A percentile compares a stretch with the other conserved stretches of the same genome.
Evolutionary conservation across 441 rosid species (phyloP).

Genomic region (Metrosideros polymorpha): DNA sequence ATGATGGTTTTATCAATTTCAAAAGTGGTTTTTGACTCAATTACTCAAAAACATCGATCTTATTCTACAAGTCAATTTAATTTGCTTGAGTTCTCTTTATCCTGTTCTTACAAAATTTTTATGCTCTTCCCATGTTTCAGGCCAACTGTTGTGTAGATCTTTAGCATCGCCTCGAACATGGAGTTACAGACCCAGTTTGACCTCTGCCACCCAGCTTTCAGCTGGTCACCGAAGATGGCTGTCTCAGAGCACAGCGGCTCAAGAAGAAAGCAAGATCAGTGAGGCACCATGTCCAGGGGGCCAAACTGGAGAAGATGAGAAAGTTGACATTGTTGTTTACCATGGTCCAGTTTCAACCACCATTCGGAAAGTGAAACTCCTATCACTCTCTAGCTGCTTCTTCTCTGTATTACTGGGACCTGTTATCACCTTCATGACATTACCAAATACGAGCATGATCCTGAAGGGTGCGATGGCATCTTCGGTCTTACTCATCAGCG

Average conservation of each 20-base stretch:
- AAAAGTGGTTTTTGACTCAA: not conserved
- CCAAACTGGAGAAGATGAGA: slow-evolving; percentile 26
- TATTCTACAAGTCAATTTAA: not conserved
- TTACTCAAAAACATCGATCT: not conserved
- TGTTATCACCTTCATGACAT: slow-evolving; percentile 88
- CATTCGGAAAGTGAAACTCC: slow-evolving; percentile 85
- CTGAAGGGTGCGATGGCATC: slow-evolving; percentile 88
- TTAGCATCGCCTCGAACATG: slow-evolving; percentile 23
- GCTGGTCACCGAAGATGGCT: slow-evolving; percentile 50
- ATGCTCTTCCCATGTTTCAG: slow-evolving; percentile 15
- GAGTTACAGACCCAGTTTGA: slow-evolving; percentile 18
- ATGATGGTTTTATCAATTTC: not conserved
- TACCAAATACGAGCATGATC: slow-evolving; percentile 68
- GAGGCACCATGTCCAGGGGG: slow-evolving; percentile 48
- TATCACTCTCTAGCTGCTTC: slow-evolving; percentile 93
- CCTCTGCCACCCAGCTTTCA: slow-evolving; percentile 10
- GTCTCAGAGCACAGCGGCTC: slow-evolving; percentile 42
- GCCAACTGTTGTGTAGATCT: slow-evolving; percentile 24
- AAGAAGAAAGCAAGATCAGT: slow-evolving; percentile 55
- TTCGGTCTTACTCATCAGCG: slow-evolving; percentile 68
- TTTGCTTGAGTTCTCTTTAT: not conserved
- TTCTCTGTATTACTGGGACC: slow-evolving; percentile 87
- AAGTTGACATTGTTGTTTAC: slow-evolving; percentile 49
- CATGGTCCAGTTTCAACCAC: slow-evolving; percentile 84
- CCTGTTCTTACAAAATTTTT: not conserved